A percentile compares a stretch with the other conserved stretches of the same genome.
Evolutionary conservation across 306 rosid genomes (phyloP).

Genomic region (Pyrus pyrifolia): DNA sequence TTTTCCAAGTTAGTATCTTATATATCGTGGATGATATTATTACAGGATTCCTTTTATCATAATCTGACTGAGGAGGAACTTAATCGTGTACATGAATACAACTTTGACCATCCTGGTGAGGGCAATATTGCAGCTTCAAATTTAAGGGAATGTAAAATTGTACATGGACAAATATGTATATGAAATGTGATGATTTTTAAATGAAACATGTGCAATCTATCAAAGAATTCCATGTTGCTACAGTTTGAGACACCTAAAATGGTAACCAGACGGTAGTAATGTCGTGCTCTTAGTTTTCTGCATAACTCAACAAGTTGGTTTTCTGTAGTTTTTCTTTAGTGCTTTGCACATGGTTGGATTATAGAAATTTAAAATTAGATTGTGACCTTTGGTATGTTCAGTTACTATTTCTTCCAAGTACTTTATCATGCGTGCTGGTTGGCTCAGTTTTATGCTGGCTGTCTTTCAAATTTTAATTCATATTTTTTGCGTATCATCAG

Average conservation of each 20-base stretch:
- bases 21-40: slow-evolving; percentile 5
- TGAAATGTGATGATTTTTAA: not conserved
- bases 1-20: not conserved
- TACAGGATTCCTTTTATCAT: slow-evolving; percentile 95
- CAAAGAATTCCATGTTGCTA: not conserved
- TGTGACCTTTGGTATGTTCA: no score
- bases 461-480: not conserved
- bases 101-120: slow-evolving; percentile 98
- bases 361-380: not conserved
- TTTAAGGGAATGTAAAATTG: not conserved
- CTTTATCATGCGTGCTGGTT: not conserved
- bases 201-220: not conserved
- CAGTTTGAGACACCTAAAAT: not conserved
- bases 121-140: slow-evolving; percentile 16
- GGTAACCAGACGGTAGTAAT: not conserved
- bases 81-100: slow-evolving; percentile 79
- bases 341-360: not conserved
- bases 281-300: not conserved
- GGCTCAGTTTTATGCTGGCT: not conserved
- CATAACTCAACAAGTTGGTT: not conserved
- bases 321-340: not conserved
- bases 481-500: slow-evolving; percentile 34
- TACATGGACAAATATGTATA: not conserved
- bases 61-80: slow-evolving; percentile 70
- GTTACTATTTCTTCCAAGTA: not conserved